Conservation (phyloP, 352 stramenopile genomes). For the Phytophthora brassicae region DNA sequence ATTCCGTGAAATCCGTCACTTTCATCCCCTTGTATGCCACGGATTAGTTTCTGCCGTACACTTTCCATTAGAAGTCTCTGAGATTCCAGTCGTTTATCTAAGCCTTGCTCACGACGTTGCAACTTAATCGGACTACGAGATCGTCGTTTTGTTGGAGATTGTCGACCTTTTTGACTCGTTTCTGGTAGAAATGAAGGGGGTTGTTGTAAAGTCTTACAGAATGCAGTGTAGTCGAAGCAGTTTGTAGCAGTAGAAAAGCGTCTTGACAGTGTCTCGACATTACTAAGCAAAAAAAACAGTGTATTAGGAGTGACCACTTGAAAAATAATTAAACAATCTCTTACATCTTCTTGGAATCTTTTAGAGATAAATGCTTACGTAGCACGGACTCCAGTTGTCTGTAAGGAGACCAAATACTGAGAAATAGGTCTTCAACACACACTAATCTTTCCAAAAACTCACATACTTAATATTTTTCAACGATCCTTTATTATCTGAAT, state of each 20-base stretch:
- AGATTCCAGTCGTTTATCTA: conserved; percentile 51
- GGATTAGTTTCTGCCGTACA: conserved; percentile 58
- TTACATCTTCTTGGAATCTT: conserved; percentile 24
- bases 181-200: conserved; percentile 9
- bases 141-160: conserved; percentile 18
- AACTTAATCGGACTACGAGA: conserved; percentile 13
- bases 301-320: background rate
- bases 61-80: conserved; percentile 49
- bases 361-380: conserved; percentile 5
- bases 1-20: conserved; percentile 46
- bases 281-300: conserved; percentile 12
- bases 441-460: no score
- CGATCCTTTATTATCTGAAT: conserved; percentile 6
- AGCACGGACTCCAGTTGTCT: conserved; percentile 20
- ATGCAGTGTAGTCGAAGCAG: conserved; percentile 33
- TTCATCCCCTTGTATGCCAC: conserved; percentile 34
- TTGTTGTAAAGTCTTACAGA: conserved; percentile 28
- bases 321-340: background rate
- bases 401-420: background rate
- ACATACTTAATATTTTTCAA: conserved; percentile 20
- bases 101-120: conserved; percentile 9
- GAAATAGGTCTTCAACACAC: background rate
- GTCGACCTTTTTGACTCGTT: background rate
- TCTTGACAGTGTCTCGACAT: conserved; percentile 6
- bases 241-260: conserved; percentile 1